Percentiles rank a stretch among this genome's conserved stretches.
Evolutionary conservation across 2,329 filamentous ascomycete species (phyloP).

Genomic region (Cytospora leucostoma): DNA sequence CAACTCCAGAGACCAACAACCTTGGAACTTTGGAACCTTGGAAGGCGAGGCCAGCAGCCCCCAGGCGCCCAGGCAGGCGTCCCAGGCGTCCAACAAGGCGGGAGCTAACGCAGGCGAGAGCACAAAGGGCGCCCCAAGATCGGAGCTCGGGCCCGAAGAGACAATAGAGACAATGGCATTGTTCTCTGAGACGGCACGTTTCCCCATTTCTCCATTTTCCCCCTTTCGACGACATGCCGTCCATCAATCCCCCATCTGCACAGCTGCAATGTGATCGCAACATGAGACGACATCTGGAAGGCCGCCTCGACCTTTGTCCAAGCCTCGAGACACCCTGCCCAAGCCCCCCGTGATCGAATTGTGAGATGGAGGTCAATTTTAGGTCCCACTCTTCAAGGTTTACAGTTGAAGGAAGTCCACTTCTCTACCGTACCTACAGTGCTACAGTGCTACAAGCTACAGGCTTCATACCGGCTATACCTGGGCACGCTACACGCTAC

Average conservation of each 20-base stretch:
- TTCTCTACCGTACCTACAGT: background rate
- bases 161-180: constrained; percentile 15
- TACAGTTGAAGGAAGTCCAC: background rate
- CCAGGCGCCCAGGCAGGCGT: too few relatives aligned
- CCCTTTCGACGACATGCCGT: constrained; percentile 22
- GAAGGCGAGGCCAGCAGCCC: too few relatives aligned
- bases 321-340: too few relatives aligned
- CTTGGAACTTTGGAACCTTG: too few relatives aligned
- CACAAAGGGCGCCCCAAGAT: constrained; percentile 1
- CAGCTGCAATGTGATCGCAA: background rate
- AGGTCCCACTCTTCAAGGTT: constrained; percentile 20
- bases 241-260: too few relatives aligned
- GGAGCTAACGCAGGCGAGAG: constrained; percentile 25
- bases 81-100: constrained; percentile 7
- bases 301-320: too few relatives aligned
- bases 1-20: too few relatives aligned
- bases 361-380: too few relatives aligned
- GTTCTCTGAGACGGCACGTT: constrained; percentile 9
- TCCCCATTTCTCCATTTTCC: background rate
- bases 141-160: constrained; percentile 7
- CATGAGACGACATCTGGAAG: too few relatives aligned
- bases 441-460: background rate
- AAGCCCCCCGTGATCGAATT: too few relatives aligned
- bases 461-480: too few relatives aligned
- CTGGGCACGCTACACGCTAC: too few relatives aligned